Base-by-base conservation (phyloP, 768 basidiomycete species). In the Leccinum ochraceum region DNA sequence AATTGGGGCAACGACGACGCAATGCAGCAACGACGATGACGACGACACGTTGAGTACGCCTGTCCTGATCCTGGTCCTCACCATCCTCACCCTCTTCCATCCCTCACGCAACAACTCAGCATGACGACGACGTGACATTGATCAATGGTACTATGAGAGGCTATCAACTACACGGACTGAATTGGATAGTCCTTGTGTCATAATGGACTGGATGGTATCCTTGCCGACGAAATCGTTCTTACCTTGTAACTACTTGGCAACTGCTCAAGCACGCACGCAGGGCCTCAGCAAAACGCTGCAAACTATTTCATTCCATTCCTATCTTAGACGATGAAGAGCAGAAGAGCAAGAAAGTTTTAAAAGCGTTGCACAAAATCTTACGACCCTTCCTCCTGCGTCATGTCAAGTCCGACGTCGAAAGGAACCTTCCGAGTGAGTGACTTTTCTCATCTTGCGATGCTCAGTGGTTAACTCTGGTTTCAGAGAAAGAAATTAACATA, bases 211-310 rank as follows among this genome's bases (percentile, higher is more conserved):
- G 98, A 98, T 62, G 95, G 96, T 53, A 98, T 98, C 60, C 85
- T 98, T 7, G 95, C 96, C 0, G 96, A 99, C 67, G 96, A 98
- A 76, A 98, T 98, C 13, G 74, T 66, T 20, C 60, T 58, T 34
- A 67, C 49, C 9, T 28, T 13, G 24, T 37, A 9, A 13, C 8
- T 24, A 7, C n/a, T 11, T 46, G 9, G 17, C 16, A 16, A 17
- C 58, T 11, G 2, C 49, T 61, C 56, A 58, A 63, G 64, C n/a
- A 51, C 17, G 39, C 11, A 6, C 24, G 1, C 70, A 94, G 93
- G 95, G 95, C 75, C 87, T 99, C 30, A 95, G 97, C 13, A 99
- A 99, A 82, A 99, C 97, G 0, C 83, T 98, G 0, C 97, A 99
- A 78, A 98, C 96, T 0, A 96, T 99, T 67, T 89, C 96, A 1